These are phyloP conservation scores for Phialophora tarda DNA, from an alignment of 2,329 filamentous ascomycete genomes.

Conservation along the genomic window DNA sequence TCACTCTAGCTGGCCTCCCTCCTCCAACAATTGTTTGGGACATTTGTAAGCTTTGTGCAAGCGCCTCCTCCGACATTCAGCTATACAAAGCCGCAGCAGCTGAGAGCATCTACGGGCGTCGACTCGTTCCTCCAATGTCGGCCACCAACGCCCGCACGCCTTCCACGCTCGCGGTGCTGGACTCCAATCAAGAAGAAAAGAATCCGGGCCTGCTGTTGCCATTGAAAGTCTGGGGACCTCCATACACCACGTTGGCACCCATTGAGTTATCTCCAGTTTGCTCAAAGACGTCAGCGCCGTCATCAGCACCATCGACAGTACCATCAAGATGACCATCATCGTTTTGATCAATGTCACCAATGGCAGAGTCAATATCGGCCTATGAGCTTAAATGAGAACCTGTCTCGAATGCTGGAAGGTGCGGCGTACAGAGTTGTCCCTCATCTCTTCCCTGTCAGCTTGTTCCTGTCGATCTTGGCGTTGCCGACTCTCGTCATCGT, in stretches of 20 bases:
- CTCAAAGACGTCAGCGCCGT: neutral
- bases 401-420: neutral
- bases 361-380: neutral
- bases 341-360: neutral
- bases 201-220: neutral
- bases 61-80: too few species aligned
- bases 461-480: neutral
- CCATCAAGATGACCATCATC: neutral
- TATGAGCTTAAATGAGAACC: neutral
- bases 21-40: too few species aligned
- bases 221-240: neutral
- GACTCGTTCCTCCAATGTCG: too few species aligned
- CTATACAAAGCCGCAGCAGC: too few species aligned
- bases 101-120: too few species aligned
- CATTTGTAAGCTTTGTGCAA: too few species aligned
- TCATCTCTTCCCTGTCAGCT: neutral
- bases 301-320: neutral
- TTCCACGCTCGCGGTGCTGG: neutral
- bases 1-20: too few species aligned
- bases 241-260: neutral
- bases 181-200: neutral
- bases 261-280: neutral
- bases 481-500: neutral
- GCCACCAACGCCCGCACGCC: neutral
- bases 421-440: neutral